Conservation (phyloP, 495 filamentous ascomycete genomes). For the Thozetella sp. region DNA sequence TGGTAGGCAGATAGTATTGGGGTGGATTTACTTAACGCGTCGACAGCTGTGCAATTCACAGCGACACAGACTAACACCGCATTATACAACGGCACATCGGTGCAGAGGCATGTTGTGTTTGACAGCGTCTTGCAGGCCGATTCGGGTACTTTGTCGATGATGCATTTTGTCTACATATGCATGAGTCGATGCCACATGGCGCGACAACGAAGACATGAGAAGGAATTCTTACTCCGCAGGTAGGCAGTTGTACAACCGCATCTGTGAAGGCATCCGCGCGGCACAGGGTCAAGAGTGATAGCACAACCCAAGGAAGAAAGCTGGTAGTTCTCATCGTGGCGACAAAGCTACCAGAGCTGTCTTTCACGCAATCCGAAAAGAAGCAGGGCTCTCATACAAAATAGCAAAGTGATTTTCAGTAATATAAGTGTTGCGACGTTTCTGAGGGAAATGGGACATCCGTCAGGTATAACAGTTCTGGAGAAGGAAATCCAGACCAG, state of each 20-base stretch:
- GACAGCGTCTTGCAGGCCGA: neutral
- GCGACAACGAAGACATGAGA: neutral
- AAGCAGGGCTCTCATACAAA: no score
- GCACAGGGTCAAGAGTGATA: neutral
- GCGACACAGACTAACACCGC: neutral
- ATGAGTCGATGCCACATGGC: neutral
- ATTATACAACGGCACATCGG: neutral
- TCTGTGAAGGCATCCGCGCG: neutral
- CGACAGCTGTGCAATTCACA: neutral
- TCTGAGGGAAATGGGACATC: no score
- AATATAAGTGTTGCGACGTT: no score
- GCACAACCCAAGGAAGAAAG: neutral
- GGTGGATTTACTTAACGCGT: neutral
- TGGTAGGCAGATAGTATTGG: no score
- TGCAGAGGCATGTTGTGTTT: neutral
- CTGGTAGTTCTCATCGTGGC: neutral
- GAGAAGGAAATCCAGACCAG: no score
- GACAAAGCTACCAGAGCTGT: no score
- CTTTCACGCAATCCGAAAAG: no score
- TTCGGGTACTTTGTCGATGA: neutral
- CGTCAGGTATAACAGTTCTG: no score
- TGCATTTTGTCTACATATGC: neutral
- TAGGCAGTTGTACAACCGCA: neutral
- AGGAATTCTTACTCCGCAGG: constrained; percentile 2
- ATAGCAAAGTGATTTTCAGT: no score